phyloP scores from a whole-genome alignment of 1,139 yeast genomes.

The Entelexis sorbosivorans region DNA sequence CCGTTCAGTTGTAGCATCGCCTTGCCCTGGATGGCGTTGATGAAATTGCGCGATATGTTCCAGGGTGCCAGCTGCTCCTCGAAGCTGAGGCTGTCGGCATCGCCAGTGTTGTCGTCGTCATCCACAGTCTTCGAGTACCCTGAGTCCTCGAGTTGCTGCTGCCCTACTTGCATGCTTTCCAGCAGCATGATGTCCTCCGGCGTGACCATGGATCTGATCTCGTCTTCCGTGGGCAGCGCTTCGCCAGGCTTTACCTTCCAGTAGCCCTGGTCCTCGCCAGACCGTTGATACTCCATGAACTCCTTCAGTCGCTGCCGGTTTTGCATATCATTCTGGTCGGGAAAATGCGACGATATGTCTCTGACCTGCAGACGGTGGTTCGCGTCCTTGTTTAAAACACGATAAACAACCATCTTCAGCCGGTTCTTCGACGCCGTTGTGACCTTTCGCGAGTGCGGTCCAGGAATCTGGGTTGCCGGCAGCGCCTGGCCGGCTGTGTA shows the following conservation, averaged over 20 bases:
- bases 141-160: constrained; percentile 67
- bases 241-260: constrained; percentile 83
- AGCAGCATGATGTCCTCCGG: constrained; percentile 86
- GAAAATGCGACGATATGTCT: constrained; percentile 86
- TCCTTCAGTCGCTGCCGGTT: constrained; percentile 91
- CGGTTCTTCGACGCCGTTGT: constrained; percentile 88
- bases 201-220: constrained; percentile 68
- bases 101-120: constrained; percentile 29
- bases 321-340: constrained; percentile 96
- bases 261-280: constrained; percentile 88
- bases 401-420: constrained; percentile 82
- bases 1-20: constrained; percentile 94
- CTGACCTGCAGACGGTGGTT: constrained; percentile 70
- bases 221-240: constrained; percentile 64
- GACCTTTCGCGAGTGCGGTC: constrained; percentile 93
- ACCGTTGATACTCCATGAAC: constrained; percentile 94
- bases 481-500: constrained; percentile 88
- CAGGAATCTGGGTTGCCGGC: constrained; percentile 92
- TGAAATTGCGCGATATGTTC: constrained; percentile 82
- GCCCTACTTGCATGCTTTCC: constrained; percentile 91
- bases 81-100: constrained; percentile 40
- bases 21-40: constrained; percentile 89
- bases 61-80: constrained; percentile 90
- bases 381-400: constrained; percentile 70
- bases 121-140: constrained; percentile 43